Percentiles rank a stretch among this genome's conserved stretches.
Conservation (phyloP, 2,329 filamentous ascomycete genomes). For the Emmonsiellopsis sp. region DNA sequence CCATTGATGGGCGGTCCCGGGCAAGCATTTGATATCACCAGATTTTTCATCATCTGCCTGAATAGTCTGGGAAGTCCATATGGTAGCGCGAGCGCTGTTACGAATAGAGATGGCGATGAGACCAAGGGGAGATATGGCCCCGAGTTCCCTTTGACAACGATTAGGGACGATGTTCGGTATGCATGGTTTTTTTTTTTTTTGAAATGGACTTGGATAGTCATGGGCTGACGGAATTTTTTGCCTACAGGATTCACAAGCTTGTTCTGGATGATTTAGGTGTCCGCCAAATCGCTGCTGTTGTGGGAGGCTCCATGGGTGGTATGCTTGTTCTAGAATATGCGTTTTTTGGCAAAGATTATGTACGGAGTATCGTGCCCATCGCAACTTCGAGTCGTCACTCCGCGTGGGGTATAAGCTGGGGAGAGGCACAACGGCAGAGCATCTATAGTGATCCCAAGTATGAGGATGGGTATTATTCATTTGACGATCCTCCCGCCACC, state of each 20-base stretch:
- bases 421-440: slow-evolving; percentile 49
- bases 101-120: slow-evolving; percentile 71
- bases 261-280: slow-evolving; percentile 48
- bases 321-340: slow-evolving; percentile 51
- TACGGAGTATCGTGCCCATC: slow-evolving; percentile 46
- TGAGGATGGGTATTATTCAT: slow-evolving; percentile 89
- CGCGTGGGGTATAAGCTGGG: slow-evolving; percentile 53
- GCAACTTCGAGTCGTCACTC: slow-evolving; percentile 49
- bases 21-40: slow-evolving; percentile 45
- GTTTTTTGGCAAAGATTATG: slow-evolving; percentile 62
- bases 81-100: slow-evolving; percentile 50
- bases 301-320: slow-evolving; percentile 51
- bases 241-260: slow-evolving; percentile 42
- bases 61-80: slow-evolving; percentile 49
- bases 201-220: neutral
- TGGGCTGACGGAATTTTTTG: neutral
- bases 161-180: slow-evolving; percentile 90
- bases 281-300: slow-evolving; percentile 44
- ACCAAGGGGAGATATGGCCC: slow-evolving; percentile 75
- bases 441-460: slow-evolving; percentile 99
- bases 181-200: slow-evolving; percentile 28
- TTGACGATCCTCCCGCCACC: slow-evolving; percentile 74
- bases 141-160: slow-evolving; percentile 91
- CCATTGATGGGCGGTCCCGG: slow-evolving; percentile 44
- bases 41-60: slow-evolving; percentile 46